Evolutionary conservation across 2,329 filamentous ascomycete genomes (phyloP).

Genomic region (Ophioceras dolichostomum): DNA sequence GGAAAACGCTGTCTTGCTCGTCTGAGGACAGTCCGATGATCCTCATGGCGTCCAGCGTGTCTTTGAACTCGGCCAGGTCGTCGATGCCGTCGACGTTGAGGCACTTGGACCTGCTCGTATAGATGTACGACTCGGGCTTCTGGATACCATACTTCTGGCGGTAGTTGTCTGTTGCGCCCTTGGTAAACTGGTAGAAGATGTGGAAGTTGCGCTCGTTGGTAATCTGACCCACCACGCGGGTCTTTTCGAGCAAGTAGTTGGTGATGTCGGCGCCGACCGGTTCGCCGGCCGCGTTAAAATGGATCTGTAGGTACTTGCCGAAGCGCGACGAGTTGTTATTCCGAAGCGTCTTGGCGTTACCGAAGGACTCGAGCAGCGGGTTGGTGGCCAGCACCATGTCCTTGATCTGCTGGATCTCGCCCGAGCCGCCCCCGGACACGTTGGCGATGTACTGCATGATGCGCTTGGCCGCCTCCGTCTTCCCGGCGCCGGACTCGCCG

Average conservation of each 20-base stretch:
- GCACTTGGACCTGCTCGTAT: constrained; percentile 90
- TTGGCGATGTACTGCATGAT: constrained; percentile 99
- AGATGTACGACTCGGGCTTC: constrained; percentile 82
- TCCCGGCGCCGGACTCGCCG: constrained; percentile 93
- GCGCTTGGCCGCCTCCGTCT: constrained; percentile 96
- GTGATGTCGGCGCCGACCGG: constrained; percentile 95
- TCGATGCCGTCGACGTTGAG: constrained; percentile 91
- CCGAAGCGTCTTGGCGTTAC: constrained; percentile 92
- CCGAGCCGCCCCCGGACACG: constrained; percentile 75
- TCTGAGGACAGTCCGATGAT: constrained; percentile 78
- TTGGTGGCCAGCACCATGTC: constrained; percentile 99
- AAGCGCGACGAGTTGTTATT: constrained; percentile 99
- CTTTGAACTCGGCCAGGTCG: constrained; percentile 75
- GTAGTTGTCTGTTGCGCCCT: constrained; percentile 80
- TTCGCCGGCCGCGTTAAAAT: constrained; percentile 86
- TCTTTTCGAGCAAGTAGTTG: constrained; percentile 94
- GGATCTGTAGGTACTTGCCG: constrained; percentile 94
- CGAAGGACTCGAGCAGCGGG: constrained; percentile 91
- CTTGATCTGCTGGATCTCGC: constrained; percentile 91
- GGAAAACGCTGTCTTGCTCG: constrained; percentile 94
- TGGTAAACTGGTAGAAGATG: constrained; percentile 98
- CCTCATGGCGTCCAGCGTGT: constrained; percentile 89
- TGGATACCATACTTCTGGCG: constrained; percentile 83
- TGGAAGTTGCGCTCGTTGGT: constrained; percentile 95
- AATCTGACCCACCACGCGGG: constrained; percentile 90